Conservation (phyloP, 176 grass and related monocot genomes). For the Alloteropsis semialata region DNA sequence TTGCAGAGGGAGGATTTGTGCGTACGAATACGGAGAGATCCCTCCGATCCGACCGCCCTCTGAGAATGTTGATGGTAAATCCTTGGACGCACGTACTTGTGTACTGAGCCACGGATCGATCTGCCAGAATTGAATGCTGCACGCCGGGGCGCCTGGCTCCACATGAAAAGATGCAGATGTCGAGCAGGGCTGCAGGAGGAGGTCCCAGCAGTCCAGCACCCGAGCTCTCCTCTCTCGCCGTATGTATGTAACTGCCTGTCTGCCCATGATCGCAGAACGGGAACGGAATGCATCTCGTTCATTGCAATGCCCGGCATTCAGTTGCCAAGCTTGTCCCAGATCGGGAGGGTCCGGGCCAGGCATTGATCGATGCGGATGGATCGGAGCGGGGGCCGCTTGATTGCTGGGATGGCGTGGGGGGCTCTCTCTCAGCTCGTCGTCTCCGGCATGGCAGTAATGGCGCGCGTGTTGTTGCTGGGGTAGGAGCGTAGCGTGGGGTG, state of each 20-base stretch:
- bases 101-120: neutral
- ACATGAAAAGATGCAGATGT: neutral
- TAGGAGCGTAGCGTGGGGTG: too few relatives aligned
- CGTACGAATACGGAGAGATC: neutral
- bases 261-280: neutral
- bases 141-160: neutral
- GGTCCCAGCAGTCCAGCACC: neutral
- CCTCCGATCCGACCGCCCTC: neutral
- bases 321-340: neutral
- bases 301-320: neutral
- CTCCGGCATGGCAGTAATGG: too few relatives aligned
- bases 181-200: neutral
- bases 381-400: too few relatives aligned
- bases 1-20: neutral
- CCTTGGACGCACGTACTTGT: neutral
- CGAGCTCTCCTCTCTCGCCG: neutral
- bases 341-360: too few relatives aligned
- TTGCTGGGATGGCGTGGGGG: too few relatives aligned
- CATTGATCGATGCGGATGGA: too few relatives aligned
- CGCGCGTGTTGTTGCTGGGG: too few relatives aligned
- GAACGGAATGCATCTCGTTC: neutral
- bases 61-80: neutral
- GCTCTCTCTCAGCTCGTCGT: too few relatives aligned
- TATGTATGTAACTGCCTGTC: neutral
- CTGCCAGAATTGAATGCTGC: conserved; percentile 6